phyloP scores from a whole-genome alignment of 108 stramenopile genomes.

The Skeletonema costatum region DNA sequence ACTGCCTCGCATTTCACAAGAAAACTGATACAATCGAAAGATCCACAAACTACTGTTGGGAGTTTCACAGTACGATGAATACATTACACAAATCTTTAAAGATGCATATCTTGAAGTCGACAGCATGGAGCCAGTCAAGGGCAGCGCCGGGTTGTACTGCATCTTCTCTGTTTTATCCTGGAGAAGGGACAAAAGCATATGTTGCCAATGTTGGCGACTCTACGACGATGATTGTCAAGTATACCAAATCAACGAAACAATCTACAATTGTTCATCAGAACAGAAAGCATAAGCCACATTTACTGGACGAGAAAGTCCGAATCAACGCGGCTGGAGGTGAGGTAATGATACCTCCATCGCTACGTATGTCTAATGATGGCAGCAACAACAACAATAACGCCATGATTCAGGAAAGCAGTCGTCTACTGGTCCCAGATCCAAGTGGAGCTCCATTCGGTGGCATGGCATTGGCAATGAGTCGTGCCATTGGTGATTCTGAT shows the following conservation, averaged over 20 bases:
- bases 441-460: constrained; percentile 28
- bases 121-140: constrained; percentile 39
- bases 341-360: constrained; percentile 51
- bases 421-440: constrained; percentile 44
- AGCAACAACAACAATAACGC: background rate
- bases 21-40: constrained; percentile 25
- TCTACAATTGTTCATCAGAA: constrained; percentile 44
- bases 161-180: constrained; percentile 59
- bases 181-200: constrained; percentile 58
- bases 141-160: constrained; percentile 69
- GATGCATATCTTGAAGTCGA: constrained; percentile 69
- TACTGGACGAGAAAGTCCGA: constrained; percentile 61
- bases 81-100: constrained; percentile 29
- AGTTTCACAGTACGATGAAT: constrained; percentile 15
- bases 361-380: background rate
- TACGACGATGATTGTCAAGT: constrained; percentile 52
- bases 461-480: constrained; percentile 76
- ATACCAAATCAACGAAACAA: constrained; percentile 42
- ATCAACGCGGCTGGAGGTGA: constrained; percentile 68
- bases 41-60: background rate
- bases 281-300: constrained; percentile 64
- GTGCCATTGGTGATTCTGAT: constrained; percentile 76
- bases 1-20: constrained; percentile 51
- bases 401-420: constrained; percentile 34
- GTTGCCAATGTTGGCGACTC: constrained; percentile 82